Evolutionary conservation across 2,329 filamentous ascomycete species (phyloP), one percentile per base, ranked within the genome.

Genomic region (Hypoxylon sp.): DNA sequence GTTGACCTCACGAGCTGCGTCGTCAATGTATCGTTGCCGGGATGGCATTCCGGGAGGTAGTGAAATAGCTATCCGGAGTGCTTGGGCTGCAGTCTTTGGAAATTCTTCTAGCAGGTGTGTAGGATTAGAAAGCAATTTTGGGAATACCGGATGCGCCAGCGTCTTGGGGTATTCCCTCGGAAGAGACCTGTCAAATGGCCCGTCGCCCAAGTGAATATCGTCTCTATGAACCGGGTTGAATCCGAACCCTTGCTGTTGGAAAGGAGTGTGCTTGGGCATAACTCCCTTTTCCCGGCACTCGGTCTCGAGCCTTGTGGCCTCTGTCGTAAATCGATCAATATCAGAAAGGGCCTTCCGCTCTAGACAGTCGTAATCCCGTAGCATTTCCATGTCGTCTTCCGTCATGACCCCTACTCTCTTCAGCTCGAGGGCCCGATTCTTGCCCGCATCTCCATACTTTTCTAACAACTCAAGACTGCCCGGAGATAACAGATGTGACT

Each of bases 71-170:
- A 72, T 72, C 54, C 73, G 75, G 11, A 85, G 71, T 3, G 81
- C 82, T 7, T 73, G 72, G n/a, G 76, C 62, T 0, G 81, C 74
- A 0, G 82, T 82, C 39, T 79, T 68, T 3, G 80, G 82, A 20
- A 74, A 72, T 0, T 59, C 49, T 20, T 76, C 70, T 28, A 85
- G 70, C 0, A 84, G 59, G 55, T 86, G 79, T 20, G 79, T 77
- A 1, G 82, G 83, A 46, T 82, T 82, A 6, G 81, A 81, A n/a
- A 85, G 74, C 6, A 86, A 74, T 24, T 80, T 73, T 6, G 81
- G 75, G 54, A 84, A 85, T 7, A 70, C 68, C 6, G 76, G 69
- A 65, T 84, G 79, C 6, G 76, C 76, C 4, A 83, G 71, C 8
- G 68, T 75, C 30, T 60, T 65, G 28, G 49, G 70, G 48, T 66